Evolutionary conservation across 306 rosid species (phyloP).

Genomic region (Erythrophleum fordii): DNA sequence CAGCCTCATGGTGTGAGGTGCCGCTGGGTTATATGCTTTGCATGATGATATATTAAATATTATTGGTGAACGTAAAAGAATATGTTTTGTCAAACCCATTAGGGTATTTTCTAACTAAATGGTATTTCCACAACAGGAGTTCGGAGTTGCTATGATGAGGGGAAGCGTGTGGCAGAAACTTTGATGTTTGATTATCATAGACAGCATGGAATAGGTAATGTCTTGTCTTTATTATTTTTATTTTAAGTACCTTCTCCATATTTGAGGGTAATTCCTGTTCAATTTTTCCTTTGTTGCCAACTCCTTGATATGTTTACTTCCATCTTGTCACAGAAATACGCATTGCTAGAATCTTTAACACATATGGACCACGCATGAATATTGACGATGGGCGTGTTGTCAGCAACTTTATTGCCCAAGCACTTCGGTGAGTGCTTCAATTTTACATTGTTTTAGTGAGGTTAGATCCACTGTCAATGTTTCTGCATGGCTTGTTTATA

Average conservation of each 20-base stretch:
- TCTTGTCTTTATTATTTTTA: slow-evolving; percentile 1
- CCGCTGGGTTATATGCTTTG: background rate
- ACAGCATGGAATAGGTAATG: slow-evolving; percentile 87
- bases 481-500: background rate
- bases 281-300: background rate
- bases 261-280: slow-evolving; percentile 4
- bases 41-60: background rate
- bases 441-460: slow-evolving; percentile 9
- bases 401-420: slow-evolving; percentile 95
- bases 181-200: slow-evolving; percentile 97
- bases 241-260: background rate
- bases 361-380: slow-evolving; percentile 95
- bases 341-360: slow-evolving; percentile 92
- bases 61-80: background rate
- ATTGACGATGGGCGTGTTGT: slow-evolving; percentile 96
- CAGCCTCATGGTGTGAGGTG: background rate
- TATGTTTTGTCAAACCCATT: background rate
- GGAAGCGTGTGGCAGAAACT: slow-evolving; percentile 97
- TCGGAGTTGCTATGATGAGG: slow-evolving; percentile 97
- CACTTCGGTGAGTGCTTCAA: slow-evolving; percentile 69
- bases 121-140: slow-evolving; percentile 59
- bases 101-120: slow-evolving; percentile 27
- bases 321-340: slow-evolving; percentile 65
- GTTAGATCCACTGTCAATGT: slow-evolving; percentile 1
- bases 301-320: background rate